Conservation (phyloP, 805 yeast species). For the Metschnikowia orientalis region DNA sequence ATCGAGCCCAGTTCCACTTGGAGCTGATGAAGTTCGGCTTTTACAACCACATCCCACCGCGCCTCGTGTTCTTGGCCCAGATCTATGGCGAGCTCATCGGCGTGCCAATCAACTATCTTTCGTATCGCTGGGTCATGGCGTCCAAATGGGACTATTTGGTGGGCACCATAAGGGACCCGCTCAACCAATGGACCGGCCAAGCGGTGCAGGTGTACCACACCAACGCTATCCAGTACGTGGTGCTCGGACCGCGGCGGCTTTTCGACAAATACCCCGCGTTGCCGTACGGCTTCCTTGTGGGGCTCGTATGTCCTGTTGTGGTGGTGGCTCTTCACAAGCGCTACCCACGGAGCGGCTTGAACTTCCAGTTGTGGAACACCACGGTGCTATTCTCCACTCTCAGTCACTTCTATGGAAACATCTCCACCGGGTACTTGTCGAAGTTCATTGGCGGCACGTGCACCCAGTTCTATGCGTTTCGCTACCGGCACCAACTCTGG, state of each 20-base stretch:
- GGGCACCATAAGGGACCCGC: constrained; percentile 37
- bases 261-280: constrained; percentile 40
- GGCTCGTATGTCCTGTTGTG: constrained; percentile 34
- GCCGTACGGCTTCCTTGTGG: constrained; percentile 43
- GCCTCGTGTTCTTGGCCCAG: constrained; percentile 47
- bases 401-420: constrained; percentile 46
- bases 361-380: constrained; percentile 41
- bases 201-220: constrained; percentile 37
- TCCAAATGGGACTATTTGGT: constrained; percentile 36
- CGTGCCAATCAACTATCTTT: constrained; percentile 47
- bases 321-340: constrained; percentile 27
- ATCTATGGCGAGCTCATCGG: constrained; percentile 50
- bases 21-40: constrained; percentile 46
- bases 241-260: constrained; percentile 44
- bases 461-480: constrained; percentile 43
- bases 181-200: constrained; percentile 53
- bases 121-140: constrained; percentile 44
- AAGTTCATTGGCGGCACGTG: constrained; percentile 45
- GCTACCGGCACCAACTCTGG: constrained; percentile 38
- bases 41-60: constrained; percentile 52
- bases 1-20: constrained; percentile 42
- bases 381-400: constrained; percentile 47
- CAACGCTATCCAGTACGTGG: constrained; percentile 50
- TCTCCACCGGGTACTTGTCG: constrained; percentile 47
- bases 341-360: constrained; percentile 20